Base-by-base conservation (phyloP, 106 monocot genomes). In the Allium sativum region DNA sequence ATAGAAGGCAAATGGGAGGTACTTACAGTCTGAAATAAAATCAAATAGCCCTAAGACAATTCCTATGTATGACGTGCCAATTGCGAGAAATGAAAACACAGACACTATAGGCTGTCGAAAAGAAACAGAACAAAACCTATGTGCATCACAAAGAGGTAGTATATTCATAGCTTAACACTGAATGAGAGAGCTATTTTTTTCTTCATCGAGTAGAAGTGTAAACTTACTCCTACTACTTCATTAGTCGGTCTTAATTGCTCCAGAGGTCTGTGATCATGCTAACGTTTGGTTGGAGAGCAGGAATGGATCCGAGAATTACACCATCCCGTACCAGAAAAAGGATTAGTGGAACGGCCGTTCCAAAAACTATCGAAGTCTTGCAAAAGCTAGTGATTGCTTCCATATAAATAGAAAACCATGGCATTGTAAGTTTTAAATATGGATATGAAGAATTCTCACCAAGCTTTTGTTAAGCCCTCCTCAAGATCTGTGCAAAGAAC, bases 1-100 rank as follows among this genome's bases (percentile, higher is more conserved):
- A 16, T 18, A 16, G 9, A 59, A 18, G 11, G n/a, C n/a, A n/a
- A 40, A 61, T 64, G 40, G 52, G 45, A 45, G 18, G 58, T 18
- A 81, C 94, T 95, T 84, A 95, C 94, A 87, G 70, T 95, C 94
- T 18, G 94, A 76, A 70, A 95, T 56, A 55, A 95, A 95, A 69
- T 95, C 94, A 6, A 86, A 67, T 9, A 95, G 86, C 44, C 94
- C 94, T 47, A 90, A 78, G 75, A 95, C 81, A 77, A 90, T 86
- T 62, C 94, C 94, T 59, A 90, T 90, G 70, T 81, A 95, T 42
- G 94, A 95, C 18, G 84, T 90, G 19, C 78, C 86, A 44, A 65
- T n/a, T n/a, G n/a, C n/a, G n/a, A 95, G 85, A 66, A 95, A 82
- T 53, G 94, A 95, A 74, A 95, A 95, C 21, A 79, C 63, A 62